Conservation (phyloP, 2,329 filamentous ascomycete genomes). For the Orbilia ellipsospora region DNA sequence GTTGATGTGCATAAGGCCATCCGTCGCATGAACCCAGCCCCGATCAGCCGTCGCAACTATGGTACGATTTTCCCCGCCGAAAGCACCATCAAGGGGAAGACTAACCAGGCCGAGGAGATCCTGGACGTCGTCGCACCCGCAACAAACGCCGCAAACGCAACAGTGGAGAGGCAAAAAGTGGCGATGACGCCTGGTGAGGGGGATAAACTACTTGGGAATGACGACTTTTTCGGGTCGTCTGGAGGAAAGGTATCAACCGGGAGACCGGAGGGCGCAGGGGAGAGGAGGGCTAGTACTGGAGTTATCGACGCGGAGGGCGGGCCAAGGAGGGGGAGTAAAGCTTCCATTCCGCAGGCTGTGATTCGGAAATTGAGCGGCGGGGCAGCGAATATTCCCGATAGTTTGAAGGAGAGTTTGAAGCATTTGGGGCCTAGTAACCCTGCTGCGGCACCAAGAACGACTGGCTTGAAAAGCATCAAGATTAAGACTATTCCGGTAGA, state of each 20-base stretch:
- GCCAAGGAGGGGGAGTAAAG: conserved; percentile 51
- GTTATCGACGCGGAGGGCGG: conserved; percentile 66
- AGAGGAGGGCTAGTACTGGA: conserved; percentile 58
- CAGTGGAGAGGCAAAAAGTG: conserved; percentile 60
- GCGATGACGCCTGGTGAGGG: conserved; percentile 20
- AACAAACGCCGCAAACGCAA: conserved; percentile 54
- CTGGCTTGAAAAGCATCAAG: conserved; percentile 73
- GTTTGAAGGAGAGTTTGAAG: conserved; percentile 73
- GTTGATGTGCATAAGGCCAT: conserved; percentile 99
- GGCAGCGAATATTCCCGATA: conserved; percentile 62
- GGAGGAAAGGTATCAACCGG: conserved; percentile 9
- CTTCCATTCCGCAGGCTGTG: conserved; percentile 56
- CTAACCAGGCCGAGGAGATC: conserved; percentile 58
- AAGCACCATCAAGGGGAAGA: conserved; percentile 60
- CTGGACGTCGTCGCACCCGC: conserved; percentile 65
- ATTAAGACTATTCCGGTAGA: conserved; percentile 67
- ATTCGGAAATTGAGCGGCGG: conserved; percentile 55
- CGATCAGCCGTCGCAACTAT: conserved; percentile 60
- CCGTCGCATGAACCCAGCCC: conserved; percentile 81
- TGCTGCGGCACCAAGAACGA: conserved; percentile 73
- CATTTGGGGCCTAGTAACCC: conserved; percentile 75
- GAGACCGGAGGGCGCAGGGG: conserved; percentile 9
- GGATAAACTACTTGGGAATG: conserved; percentile 31
- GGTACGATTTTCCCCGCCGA: conserved; percentile 55
- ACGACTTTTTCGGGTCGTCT: conserved; percentile 1